Evolutionary conservation across 257 asterid species (phyloP).

Genomic region (Nicotiana otophora): DNA sequence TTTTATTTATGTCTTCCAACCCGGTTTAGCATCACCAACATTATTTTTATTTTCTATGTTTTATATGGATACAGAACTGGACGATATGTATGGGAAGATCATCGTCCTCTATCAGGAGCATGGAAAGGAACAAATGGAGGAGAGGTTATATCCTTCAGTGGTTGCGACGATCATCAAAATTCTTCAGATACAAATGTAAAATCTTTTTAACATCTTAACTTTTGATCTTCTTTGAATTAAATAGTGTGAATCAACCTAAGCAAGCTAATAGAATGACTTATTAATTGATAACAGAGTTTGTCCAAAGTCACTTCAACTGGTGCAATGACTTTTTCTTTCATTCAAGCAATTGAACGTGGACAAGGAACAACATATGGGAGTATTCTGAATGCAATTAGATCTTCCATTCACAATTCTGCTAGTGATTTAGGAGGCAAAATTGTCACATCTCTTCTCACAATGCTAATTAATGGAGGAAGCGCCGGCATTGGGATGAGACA

Average conservation of each 20-base stretch:
- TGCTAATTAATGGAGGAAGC: conserved; percentile 81
- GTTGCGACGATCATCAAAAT: conserved; percentile 90
- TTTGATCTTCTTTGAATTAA: neutral
- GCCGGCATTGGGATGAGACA: conserved; percentile 33
- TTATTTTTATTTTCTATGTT: no score
- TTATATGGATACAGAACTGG: conserved; percentile 50
- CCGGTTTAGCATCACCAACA: no score
- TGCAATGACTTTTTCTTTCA: conserved; percentile 88
- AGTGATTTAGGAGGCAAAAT: conserved; percentile 43
- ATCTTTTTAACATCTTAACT: neutral
- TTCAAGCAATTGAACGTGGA: conserved; percentile 81
- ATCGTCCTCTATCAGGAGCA: conserved; percentile 77
- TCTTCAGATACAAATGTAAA: conserved; percentile 83
- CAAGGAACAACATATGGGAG: conserved; percentile 78
- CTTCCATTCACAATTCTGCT: conserved; percentile 50
- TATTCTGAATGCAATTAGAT: conserved; percentile 65
- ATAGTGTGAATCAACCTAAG: neutral
- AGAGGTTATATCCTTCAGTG: conserved; percentile 88
- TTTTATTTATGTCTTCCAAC: no score
- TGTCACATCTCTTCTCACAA: conserved; percentile 54
- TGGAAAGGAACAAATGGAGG: conserved; percentile 99
- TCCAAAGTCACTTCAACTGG: conserved; percentile 89
- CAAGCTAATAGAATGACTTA: neutral
- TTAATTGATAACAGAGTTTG: conserved; percentile 44
- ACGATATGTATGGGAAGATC: conserved; percentile 80